Evolutionary conservation across 1,284 basidiomycete genomes (phyloP).

Genomic region (Cutaneotrichosporon sp.): DNA sequence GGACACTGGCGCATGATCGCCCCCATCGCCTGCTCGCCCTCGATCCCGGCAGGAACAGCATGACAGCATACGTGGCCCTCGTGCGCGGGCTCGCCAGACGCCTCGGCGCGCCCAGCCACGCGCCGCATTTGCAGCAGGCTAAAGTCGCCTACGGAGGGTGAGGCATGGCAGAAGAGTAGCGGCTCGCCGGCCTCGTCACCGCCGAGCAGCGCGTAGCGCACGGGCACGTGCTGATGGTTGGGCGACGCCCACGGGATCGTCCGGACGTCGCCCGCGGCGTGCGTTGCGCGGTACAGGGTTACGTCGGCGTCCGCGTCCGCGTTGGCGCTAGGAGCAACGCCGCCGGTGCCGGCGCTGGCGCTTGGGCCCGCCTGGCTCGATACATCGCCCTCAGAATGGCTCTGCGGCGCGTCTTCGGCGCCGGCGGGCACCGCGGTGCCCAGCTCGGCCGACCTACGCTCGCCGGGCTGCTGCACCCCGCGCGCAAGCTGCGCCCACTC

Average conservation of each 20-base stretch:
- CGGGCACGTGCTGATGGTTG: slow-evolving; percentile 2
- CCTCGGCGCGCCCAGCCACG: neutral
- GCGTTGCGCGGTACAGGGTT: neutral
- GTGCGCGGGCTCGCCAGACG: neutral
- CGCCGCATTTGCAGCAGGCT: slow-evolving; percentile 3
- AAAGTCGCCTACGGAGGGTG: neutral
- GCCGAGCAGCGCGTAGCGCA: neutral
- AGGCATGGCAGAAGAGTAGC: slow-evolving; percentile 2
- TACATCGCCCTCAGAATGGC: too few relatives aligned
- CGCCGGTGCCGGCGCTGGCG: neutral
- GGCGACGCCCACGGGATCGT: slow-evolving; percentile 2
- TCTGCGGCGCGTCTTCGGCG: too few relatives aligned
- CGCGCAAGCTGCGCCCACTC: slow-evolving; percentile 1
- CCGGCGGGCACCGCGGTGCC: too few relatives aligned
- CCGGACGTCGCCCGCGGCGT: neutral
- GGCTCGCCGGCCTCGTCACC: neutral
- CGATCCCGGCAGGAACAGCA: neutral
- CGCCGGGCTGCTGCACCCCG: neutral
- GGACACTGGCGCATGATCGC: slow-evolving; percentile 1
- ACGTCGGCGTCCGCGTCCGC: neutral
- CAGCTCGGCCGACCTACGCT: neutral
- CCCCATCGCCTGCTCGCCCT: neutral
- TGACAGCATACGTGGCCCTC: slow-evolving; percentile 4
- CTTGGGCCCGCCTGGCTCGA: too few relatives aligned
- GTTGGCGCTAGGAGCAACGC: neutral